These are phyloP conservation scores for Hanseniaspora vineae DNA, from an alignment of 805 yeast species.

Conservation along the genomic window DNA sequence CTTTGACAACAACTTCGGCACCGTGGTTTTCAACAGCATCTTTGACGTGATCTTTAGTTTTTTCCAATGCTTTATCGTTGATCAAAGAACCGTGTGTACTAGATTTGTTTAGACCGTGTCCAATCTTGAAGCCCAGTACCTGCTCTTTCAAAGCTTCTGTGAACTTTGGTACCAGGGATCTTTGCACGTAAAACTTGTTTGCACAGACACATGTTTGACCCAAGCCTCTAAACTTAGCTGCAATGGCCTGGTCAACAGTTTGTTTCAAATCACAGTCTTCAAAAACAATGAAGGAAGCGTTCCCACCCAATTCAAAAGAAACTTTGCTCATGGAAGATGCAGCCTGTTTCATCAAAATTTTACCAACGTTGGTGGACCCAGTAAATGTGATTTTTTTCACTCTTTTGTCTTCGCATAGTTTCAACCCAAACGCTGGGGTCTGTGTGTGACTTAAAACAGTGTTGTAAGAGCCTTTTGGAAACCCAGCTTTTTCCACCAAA, in stretches of 20 bases:
- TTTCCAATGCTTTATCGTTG: constrained; percentile 35
- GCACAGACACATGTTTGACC: constrained; percentile 62
- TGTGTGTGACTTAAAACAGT: constrained; percentile 35
- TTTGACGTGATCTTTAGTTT: constrained; percentile 39
- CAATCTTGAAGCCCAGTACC: constrained; percentile 37
- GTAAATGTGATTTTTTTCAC: constrained; percentile 50
- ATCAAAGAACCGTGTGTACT: constrained; percentile 48
- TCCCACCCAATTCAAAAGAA: constrained; percentile 55
- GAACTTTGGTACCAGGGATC: constrained; percentile 36
- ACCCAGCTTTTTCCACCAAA: constrained; percentile 45
- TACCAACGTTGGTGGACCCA: constrained; percentile 53
- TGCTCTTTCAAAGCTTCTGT: constrained; percentile 29
- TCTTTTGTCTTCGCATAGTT: constrained; percentile 33
- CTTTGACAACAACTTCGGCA: constrained; percentile 36
- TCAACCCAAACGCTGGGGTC: constrained; percentile 41
- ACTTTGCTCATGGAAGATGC: constrained; percentile 46
- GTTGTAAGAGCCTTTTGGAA: constrained; percentile 46
- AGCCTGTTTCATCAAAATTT: constrained; percentile 43
- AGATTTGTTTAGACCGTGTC: constrained; percentile 40
- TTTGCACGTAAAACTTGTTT: constrained; percentile 44
- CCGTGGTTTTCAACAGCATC: constrained; percentile 42
- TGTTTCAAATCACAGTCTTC: constrained; percentile 45
- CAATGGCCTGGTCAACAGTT: constrained; percentile 40
- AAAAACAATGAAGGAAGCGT: constrained; percentile 51
- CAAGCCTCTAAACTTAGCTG: constrained; percentile 45